Percentiles rank a stretch among this genome's conserved stretches.
Conservation (phyloP, 2,329 filamentous ascomycete species). For the Arthrobotrys megalospora region DNA sequence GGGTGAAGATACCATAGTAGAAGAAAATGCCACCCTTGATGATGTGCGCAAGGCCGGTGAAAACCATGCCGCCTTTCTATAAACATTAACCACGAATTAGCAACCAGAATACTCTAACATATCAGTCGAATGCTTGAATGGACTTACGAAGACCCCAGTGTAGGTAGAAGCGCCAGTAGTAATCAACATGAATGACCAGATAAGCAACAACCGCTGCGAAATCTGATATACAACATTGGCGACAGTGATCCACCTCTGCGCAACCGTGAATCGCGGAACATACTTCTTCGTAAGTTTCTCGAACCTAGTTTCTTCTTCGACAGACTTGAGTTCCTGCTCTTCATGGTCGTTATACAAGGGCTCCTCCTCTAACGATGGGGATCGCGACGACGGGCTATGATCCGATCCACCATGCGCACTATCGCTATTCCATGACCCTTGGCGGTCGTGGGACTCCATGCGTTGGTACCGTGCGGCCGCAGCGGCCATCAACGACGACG, state of each 20-base stretch:
- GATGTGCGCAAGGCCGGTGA: conserved; percentile 91
- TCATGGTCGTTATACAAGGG: conserved; percentile 45
- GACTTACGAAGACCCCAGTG: conserved; percentile 85
- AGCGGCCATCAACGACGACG: conserved; percentile 76
- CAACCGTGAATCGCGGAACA: conserved; percentile 49
- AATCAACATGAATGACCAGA: conserved; percentile 82
- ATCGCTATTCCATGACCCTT: conserved; percentile 58
- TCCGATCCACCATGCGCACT: conserved; percentile 59
- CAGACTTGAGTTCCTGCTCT: conserved; percentile 41
- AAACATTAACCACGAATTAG: neutral
- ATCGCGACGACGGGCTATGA: conserved; percentile 48
- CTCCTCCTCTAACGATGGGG: conserved; percentile 53
- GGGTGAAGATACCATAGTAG: conserved; percentile 88
- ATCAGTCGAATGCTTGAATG: neutral
- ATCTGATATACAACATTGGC: conserved; percentile 76
- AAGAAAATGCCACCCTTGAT: conserved; percentile 96
- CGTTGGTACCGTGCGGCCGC: conserved; percentile 50
- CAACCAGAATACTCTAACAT: neutral
- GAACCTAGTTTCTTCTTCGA: conserved; percentile 41
- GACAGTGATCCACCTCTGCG: conserved; percentile 41
- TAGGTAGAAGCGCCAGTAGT: conserved; percentile 82
- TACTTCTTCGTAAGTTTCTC: conserved; percentile 54
- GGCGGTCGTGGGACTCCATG: conserved; percentile 40
- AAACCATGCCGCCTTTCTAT: conserved; percentile 78
- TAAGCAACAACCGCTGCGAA: conserved; percentile 82